These are phyloP conservation scores for Cercospora canescens DNA, from an alignment of 2,329 filamentous ascomycete genomes.

Conservation along the genomic window DNA sequence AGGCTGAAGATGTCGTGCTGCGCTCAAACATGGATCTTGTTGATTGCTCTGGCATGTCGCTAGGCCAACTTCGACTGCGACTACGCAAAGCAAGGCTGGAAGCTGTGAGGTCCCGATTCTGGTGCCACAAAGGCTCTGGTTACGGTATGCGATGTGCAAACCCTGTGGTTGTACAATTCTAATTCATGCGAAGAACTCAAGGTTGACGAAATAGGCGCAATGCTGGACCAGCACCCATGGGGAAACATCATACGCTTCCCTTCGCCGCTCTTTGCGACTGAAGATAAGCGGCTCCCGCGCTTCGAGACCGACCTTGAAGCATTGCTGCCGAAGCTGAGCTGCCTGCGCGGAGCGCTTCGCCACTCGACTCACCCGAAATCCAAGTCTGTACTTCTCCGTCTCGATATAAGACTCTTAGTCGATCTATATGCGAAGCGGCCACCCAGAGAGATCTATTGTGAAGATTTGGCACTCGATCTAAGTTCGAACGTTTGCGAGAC, in stretches of 20 bases:
- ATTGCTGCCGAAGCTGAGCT: neutral
- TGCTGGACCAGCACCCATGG: too few species aligned
- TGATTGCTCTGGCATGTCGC: neutral
- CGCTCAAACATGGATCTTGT: neutral
- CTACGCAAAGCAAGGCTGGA: neutral
- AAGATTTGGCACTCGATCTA: neutral
- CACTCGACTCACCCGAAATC: neutral
- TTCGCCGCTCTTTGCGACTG: neutral
- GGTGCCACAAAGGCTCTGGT: neutral
- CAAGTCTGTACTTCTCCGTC: neutral
- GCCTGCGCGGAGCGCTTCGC: neutral
- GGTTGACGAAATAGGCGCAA: neutral
- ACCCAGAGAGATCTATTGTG: too few species aligned
- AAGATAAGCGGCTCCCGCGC: neutral
- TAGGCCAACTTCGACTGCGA: neutral
- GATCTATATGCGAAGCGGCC: too few species aligned
- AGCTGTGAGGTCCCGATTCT: neutral
- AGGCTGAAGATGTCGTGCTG: neutral
- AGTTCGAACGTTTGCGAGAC: neutral
- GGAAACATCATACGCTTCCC: too few species aligned
- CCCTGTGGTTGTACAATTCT: neutral
- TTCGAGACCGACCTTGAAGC: neutral
- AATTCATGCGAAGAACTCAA: neutral
- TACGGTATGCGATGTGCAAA: neutral
- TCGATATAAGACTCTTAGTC: neutral